These are phyloP conservation scores for Falciphora oryzae DNA, from an alignment of 2,329 filamentous ascomycete genomes.

Conservation along the genomic window DNA sequence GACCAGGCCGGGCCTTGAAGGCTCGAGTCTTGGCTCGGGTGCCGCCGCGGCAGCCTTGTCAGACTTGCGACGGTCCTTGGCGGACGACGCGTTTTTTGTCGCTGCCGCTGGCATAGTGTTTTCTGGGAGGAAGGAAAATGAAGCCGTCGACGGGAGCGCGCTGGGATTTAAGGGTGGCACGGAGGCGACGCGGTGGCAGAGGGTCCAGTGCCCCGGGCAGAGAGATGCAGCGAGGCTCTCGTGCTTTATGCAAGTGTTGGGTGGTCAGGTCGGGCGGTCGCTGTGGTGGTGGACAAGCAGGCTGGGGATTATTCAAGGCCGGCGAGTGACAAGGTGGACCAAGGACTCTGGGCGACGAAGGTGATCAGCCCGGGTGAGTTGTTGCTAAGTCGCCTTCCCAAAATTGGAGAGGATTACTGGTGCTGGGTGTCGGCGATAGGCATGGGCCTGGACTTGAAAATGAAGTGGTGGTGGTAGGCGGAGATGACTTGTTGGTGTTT, in stretches of 20 bases:
- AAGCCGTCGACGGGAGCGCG: neutral
- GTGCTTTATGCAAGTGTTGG: neutral
- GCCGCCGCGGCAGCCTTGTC: slow-evolving; percentile 19
- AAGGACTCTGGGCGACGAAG: neutral
- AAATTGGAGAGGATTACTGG: slow-evolving; percentile 1
- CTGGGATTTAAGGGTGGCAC: neutral
- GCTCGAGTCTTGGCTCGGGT: neutral
- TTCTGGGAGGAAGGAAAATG: neutral
- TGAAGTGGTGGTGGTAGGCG: slow-evolving; percentile 8
- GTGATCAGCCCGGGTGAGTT: neutral
- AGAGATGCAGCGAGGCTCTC: neutral
- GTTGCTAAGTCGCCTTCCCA: neutral
- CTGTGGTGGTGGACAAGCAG: neutral
- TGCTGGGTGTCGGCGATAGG: slow-evolving; percentile 8
- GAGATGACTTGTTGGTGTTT: slow-evolving; percentile 15
- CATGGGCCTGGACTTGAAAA: slow-evolving; percentile 7
- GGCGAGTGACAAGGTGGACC: neutral
- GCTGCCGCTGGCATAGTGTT: slow-evolving; percentile 28
- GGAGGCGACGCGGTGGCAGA: neutral
- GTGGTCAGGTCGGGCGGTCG: neutral
- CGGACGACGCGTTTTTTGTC: slow-evolving; percentile 28
- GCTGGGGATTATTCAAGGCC: neutral
- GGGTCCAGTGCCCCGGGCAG: neutral
- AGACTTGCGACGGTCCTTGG: slow-evolving; percentile 40
- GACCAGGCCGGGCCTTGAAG: slow-evolving; percentile 30